Percentiles rank a stretch among this genome's conserved stretches.
These are phyloP conservation scores for Tarenaya hassleriana DNA, from an alignment of 345 rosid genomes.

Conservation along the genomic window DNA sequence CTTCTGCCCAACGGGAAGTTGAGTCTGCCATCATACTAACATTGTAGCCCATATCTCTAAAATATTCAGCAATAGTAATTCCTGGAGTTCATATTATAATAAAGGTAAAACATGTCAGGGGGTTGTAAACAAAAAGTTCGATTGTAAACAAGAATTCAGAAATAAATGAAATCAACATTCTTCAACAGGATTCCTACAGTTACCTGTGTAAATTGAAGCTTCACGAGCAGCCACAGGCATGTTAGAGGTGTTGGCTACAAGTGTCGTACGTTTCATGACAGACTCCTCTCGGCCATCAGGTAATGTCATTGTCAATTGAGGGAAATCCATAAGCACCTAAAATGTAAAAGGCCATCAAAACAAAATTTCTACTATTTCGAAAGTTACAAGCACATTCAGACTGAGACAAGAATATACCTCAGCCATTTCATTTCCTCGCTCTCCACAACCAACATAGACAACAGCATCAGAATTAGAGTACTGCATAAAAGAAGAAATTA, in stretches of 20 bases:
- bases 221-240: conserved; percentile 99
- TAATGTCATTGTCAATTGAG: conserved; percentile 98
- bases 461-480: conserved; percentile 98
- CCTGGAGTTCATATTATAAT: conserved; percentile 40
- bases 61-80: conserved; percentile 97
- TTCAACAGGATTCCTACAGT: conserved; percentile 7
- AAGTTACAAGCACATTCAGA: conserved; percentile 9
- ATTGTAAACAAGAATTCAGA: background rate
- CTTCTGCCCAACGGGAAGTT: conserved; percentile 99
- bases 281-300: conserved; percentile 99
- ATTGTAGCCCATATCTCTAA: conserved; percentile 97
- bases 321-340: conserved; percentile 99
- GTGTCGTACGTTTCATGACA: conserved; percentile 99
- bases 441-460: conserved; percentile 99
- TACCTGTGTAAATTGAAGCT: conserved; percentile 99
- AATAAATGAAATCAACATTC: background rate
- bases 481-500: conserved; percentile 36
- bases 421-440: conserved; percentile 99
- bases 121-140: background rate
- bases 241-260: conserved; percentile 98
- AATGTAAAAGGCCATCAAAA: conserved; percentile 19
- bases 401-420: conserved; percentile 46
- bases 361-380: background rate
- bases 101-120: conserved; percentile 1
- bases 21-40: conserved; percentile 99